phyloP scores from a whole-genome alignment of 176 grass and related monocot species.

The Triticum urartu region DNA sequence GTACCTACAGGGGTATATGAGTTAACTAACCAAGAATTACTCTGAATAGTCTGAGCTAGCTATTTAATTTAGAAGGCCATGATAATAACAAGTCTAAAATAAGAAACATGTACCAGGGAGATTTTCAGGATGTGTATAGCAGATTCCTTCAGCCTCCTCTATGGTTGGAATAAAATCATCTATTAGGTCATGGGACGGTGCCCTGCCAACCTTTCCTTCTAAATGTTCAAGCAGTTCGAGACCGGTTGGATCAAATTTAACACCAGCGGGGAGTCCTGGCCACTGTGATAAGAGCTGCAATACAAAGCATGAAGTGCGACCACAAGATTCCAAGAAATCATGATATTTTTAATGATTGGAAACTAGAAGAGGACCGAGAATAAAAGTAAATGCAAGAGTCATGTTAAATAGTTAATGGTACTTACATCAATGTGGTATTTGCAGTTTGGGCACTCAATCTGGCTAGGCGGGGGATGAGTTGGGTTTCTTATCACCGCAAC shows the following conservation, averaged over 20 bases:
- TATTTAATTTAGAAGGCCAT: not conserved
- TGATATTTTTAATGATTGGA: not conserved
- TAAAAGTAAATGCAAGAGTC: not conserved
- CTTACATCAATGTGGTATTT: slow-evolving; percentile 59
- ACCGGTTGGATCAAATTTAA: slow-evolving; percentile 82
- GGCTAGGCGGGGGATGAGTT: not conserved
- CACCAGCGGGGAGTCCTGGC: slow-evolving; percentile 55
- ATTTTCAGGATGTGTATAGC: slow-evolving; percentile 88
- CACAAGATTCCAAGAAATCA: not conserved
- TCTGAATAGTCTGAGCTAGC: not conserved
- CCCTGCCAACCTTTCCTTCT: slow-evolving; percentile 47
- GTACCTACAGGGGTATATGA: slow-evolving; percentile 38
- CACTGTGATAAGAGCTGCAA: slow-evolving; percentile 68
- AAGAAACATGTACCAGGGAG: slow-evolving; percentile 58
- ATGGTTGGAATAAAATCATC: slow-evolving; percentile 77
- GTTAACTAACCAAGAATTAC: not conserved
- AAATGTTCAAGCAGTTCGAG: slow-evolving; percentile 59
- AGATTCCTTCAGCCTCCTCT: slow-evolving; percentile 59
- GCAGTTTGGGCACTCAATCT: slow-evolving; percentile 63
- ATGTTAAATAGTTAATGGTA: not conserved
- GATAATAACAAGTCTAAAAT: not conserved
- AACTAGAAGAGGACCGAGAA: not conserved
- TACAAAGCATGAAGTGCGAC: not conserved
- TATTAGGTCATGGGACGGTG: slow-evolving; percentile 36
- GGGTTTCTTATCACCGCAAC: slow-evolving; percentile 36